Base-by-base conservation (phyloP, 1,139 yeast genomes). In the Spathaspora sp. region DNA sequence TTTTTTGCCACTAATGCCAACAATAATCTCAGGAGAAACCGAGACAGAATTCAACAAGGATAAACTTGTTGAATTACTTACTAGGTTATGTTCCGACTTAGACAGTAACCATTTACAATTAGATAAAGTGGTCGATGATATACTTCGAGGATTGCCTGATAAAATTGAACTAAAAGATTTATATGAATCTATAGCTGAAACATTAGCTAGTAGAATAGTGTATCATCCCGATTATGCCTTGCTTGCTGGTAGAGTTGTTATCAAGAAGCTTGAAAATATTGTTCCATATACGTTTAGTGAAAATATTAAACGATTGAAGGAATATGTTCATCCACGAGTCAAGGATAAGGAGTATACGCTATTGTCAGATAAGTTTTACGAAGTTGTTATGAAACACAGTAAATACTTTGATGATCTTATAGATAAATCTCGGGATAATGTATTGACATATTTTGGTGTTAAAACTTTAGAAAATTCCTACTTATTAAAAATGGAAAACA, bases 381-480 rank as follows among this genome's bases (percentile, higher is more conserved):
- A 68, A 4, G 53, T 60, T 2, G 78, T 74, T 1, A 50, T 48
- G 51, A 53, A 61, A 4, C 56, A 79, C 55, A 56, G 49, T n/a
- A 63, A 61, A 2, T 56, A 52, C 40, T 61, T 78, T 33, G 69
- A 80, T 56, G 45, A 57, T 4, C 64, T 76, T 9, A 64, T 79
- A 4, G 64, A 58, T 11, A 55, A 57, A 11, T 56, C 60, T 15
- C 58, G 81, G 40, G 83, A 79, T 55, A 67, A 63, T 44, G 67
- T 61, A 34, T 56, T 76, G 43, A 63, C 75, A 38, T 80, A 76
- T 59, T 79, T 80, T 60, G 84, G 83, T 1, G 67, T 78, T 56
- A 76, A 74, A 57, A 80, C 85, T 0, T 61, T 79, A 47, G 76
- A 74, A 52, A 68, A 71, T 51, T 73, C 81, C 8, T 79, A 79